Evolutionary conservation across 495 filamentous ascomycete genomes (phyloP), one percentile per base, ranked within the genome.

Genomic region (Trichoderma gamsii): DNA sequence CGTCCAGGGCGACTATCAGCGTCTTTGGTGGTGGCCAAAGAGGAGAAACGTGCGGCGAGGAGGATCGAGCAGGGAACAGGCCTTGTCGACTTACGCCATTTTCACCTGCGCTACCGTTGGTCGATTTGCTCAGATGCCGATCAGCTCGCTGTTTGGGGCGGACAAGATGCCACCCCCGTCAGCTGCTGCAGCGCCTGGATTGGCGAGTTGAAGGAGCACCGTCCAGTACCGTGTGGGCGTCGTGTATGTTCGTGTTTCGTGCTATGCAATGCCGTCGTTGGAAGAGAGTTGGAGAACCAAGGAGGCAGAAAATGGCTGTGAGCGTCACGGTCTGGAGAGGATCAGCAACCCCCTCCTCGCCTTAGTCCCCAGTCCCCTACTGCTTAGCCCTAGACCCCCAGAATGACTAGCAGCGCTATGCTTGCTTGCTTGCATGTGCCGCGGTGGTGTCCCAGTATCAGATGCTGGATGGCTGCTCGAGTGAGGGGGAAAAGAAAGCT

Each of bases 21-120:
- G 29, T 27, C 56, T 6, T 3, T 32, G 23, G 11, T 7, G 56
- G 56, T 61, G 56, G 56, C 56, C 56, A 61, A 61, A 61, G 25
- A 61, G 56, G 23, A 32, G 23, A 15, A n/a, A 49, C 15, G n/a
- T 49, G 44, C 44, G 44, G 44, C 13, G 44, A 16, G 13, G 44
- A 49, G 27, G 11, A 7, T 61, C 56, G 56, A 61, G 56, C 56
- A 61, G 56, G 56, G 56, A 61, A 61, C 56, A 61, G 56, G 56
- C 56, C 56, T 61, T 13, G 56, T 61, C 56, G 56, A 29, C 56
- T 18, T 61, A 61, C 56, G 56, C 56, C 56, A 61, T 61, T 61
- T 49, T 35, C 56, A 61, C 56, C 56, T 61, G 56, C 23, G 56
- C 56, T 61, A 61, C 56, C 56, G 56, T 32, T 25, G 56, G 56